Evolutionary conservation across 345 rosid genomes (phyloP).

Genomic region (Citrus medica): DNA sequence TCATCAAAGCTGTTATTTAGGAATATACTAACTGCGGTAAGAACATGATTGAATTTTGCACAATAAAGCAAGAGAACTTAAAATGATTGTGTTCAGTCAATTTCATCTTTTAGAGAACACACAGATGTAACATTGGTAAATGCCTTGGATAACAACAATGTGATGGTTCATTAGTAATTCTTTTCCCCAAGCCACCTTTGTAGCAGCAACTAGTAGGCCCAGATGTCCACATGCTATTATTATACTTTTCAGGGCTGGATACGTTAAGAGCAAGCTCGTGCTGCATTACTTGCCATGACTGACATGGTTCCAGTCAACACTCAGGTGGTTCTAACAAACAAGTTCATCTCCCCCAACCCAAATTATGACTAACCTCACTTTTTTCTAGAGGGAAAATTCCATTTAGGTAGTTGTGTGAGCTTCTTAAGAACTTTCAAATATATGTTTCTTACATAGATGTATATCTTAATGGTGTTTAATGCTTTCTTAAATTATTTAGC

Average conservation of each 20-base stretch:
- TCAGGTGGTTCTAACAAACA: conserved; percentile 25
- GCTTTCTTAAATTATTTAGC: too few species aligned
- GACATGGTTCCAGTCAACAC: conserved; percentile 35
- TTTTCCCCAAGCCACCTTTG: conserved; percentile 37
- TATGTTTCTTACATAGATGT: too few species aligned
- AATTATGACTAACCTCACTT: conserved; percentile 10
- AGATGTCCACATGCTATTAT: conserved; percentile 18
- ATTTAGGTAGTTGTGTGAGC: conserved; percentile 13
- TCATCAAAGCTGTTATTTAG: neutral
- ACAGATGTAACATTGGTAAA: conserved; percentile 36
- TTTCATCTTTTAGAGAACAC: conserved; percentile 61
- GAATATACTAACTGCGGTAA: too few species aligned
- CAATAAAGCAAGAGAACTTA: neutral
- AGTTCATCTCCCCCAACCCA: conserved; percentile 14
- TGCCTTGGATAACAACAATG: conserved; percentile 42
- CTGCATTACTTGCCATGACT: conserved; percentile 43
- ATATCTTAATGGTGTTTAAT: too few species aligned
- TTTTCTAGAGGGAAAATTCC: neutral
- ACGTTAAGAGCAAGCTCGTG: conserved; percentile 49
- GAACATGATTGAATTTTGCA: neutral
- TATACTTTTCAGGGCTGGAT: conserved; percentile 1
- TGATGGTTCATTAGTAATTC: conserved; percentile 34
- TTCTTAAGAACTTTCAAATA: too few species aligned
- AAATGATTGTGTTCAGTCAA: neutral
- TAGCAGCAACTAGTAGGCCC: conserved; percentile 52